A percentile compares a stretch with the other conserved stretches of the same genome.
These are phyloP conservation scores for Clavariopsis aquatica DNA, from an alignment of 495 filamentous ascomycete species.

Conservation along the genomic window DNA sequence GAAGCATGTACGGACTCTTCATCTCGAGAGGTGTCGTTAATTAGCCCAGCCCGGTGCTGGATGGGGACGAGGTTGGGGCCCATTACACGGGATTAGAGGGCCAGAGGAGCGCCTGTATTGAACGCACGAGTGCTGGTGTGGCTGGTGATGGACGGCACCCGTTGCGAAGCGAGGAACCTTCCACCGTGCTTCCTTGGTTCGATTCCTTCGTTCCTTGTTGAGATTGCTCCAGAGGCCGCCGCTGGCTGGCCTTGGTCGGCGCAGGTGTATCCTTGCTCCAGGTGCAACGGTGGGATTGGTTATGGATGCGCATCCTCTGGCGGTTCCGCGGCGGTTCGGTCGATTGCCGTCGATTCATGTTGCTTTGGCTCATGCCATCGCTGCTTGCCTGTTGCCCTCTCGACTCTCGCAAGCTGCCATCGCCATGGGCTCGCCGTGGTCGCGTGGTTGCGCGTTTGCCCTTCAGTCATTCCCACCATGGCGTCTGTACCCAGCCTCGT, in stretches of 20 bases:
- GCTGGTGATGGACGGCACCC: background rate
- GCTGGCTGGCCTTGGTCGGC: background rate
- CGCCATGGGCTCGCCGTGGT: no score
- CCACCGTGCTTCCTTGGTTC: background rate
- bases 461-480: no score
- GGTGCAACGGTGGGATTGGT: background rate
- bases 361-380: background rate
- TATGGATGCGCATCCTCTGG: no score
- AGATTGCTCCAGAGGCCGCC: background rate
- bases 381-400: no score
- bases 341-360: background rate
- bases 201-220: background rate
- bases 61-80: background rate
- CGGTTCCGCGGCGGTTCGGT: no score
- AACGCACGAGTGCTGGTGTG: background rate
- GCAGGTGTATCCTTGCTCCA: background rate
- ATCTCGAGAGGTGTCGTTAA: background rate
- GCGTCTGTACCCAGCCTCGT: background rate
- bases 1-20: background rate
- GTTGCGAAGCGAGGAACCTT: background rate
- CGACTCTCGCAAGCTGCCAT: no score
- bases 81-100: constrained; percentile 1
- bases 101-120: constrained; percentile 1
- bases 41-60: background rate
- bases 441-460: no score